A percentile compares a stretch with the other conserved stretches of the same genome.
These are phyloP conservation scores for Arachis monticola DNA, from an alignment of 331 rosid species.

Conservation along the genomic window DNA sequence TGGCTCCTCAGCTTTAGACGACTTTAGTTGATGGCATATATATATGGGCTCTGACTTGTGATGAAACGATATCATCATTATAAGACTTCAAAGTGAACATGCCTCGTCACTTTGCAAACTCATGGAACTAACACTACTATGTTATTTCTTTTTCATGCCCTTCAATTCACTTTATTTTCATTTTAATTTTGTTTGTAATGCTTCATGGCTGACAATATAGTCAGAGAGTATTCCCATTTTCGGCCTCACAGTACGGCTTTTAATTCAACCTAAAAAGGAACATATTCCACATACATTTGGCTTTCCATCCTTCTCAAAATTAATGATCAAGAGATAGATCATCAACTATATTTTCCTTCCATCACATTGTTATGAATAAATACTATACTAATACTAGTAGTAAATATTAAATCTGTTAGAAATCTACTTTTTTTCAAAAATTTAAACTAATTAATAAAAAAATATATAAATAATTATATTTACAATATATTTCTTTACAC, in stretches of 20 bases:
- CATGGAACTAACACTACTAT: not conserved
- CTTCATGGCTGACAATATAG: constrained; percentile 17
- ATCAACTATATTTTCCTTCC: too few species aligned
- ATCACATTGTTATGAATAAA: too few species aligned
- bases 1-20: constrained; percentile 31
- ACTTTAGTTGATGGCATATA: constrained; percentile 34
- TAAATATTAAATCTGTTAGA: too few species aligned
- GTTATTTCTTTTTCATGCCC: constrained; percentile 25
- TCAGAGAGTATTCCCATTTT: constrained; percentile 24
- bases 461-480: too few species aligned
- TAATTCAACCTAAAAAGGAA: constrained; percentile 7
- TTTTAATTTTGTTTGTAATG: not conserved
- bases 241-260: constrained; percentile 13
- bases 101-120: constrained; percentile 25
- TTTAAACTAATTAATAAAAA: too few species aligned
- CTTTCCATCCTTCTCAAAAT: too few species aligned
- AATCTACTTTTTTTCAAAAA: too few species aligned
- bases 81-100: constrained; percentile 32
- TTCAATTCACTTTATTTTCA: too few species aligned
- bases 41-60: constrained; percentile 27
- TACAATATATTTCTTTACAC: too few species aligned
- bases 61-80: constrained; percentile 35
- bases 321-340: too few species aligned
- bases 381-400: too few species aligned
- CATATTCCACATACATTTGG: too few species aligned